Evolutionary conservation across 2,329 filamentous ascomycete genomes (phyloP), one percentile per base, ranked within the genome.

Genomic region (Thermothelomyces thermophilus): DNA sequence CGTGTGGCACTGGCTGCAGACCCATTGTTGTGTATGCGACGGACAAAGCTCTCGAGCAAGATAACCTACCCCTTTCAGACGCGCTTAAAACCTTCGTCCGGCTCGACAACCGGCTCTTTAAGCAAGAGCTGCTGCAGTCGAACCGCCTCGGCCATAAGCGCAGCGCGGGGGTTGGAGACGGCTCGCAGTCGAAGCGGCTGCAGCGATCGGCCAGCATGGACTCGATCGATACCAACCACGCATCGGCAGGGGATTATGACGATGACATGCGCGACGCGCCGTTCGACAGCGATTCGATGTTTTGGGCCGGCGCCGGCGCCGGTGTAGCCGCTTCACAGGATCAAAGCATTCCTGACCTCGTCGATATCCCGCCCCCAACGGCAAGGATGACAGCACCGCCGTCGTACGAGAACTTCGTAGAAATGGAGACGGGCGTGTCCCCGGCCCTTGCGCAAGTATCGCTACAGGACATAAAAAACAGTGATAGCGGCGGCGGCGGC

Each of bases 151-250:
- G 60, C 39, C 56, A 51, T 17, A 65, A 64, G 46, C 56, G 53
- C 8, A 56, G 52, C 41, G 51, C 53, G 9, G 41, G 44, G 14
- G 33, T 33, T 22, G 51, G 47, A 8, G 24, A 41, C 22, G 50
- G 36, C 28, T 43, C 34, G 8, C 39, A 48, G 24, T 67, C 70
- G 1, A 75, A 75, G 57, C 62, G 72, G 40, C 73, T 73, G 41
- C 71, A 74, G 41, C 64, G 72, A 6, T 65, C 70, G 0, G 67
- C 67, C n/a, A 75, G 73, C 49, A 59, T 66, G 9, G 71, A 73
- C 37, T 75, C 73, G 0, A 69, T 76, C 65, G 68, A 69, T 8
- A 74, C 68, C 10, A 74, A 74, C 52, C 64, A 67, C 3, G 72
- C 71, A 0, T 74, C 73, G 0, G 47, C 70, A 0, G 61, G 57